Percentiles rank a stretch among this genome's conserved stretches.
Evolutionary conservation across 306 rosid species (phyloP).

Genomic region (Gastrolobium villosum): DNA sequence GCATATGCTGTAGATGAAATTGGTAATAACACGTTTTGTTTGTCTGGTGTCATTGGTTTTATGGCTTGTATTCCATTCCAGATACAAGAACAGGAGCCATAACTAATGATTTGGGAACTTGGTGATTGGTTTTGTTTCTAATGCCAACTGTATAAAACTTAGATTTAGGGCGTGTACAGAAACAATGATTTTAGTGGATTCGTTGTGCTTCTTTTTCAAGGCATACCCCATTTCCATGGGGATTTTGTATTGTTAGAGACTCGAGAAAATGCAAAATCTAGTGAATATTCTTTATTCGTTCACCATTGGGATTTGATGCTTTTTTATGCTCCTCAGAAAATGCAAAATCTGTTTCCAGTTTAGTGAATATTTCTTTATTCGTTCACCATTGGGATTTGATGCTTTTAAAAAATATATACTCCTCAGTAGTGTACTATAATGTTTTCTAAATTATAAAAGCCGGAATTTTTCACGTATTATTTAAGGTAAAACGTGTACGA

Average conservation of each 20-base stretch:
- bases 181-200: constrained; percentile 34
- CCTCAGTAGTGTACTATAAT: not conserved
- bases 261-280: constrained; percentile 41
- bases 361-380: constrained; percentile 50
- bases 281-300: constrained; percentile 52
- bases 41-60: constrained; percentile 36
- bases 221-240: constrained; percentile 49
- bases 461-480: no score
- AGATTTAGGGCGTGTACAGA: constrained; percentile 61
- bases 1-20: constrained; percentile 45
- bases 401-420: constrained; percentile 4
- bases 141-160: constrained; percentile 46
- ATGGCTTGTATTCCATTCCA: not conserved
- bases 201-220: constrained; percentile 37
- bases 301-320: not conserved
- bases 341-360: not conserved
- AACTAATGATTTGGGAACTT: constrained; percentile 5
- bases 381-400: constrained; percentile 27
- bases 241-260: constrained; percentile 50
- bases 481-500: no score
- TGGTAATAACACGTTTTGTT: constrained; percentile 34
- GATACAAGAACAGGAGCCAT: not conserved
- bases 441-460: no score
- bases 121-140: constrained; percentile 30
- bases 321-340: constrained; percentile 19